Evolutionary conservation across 805 yeast genomes (phyloP), one percentile per base, ranked within the genome.

Genomic region (Saturnispora zaruensis): DNA sequence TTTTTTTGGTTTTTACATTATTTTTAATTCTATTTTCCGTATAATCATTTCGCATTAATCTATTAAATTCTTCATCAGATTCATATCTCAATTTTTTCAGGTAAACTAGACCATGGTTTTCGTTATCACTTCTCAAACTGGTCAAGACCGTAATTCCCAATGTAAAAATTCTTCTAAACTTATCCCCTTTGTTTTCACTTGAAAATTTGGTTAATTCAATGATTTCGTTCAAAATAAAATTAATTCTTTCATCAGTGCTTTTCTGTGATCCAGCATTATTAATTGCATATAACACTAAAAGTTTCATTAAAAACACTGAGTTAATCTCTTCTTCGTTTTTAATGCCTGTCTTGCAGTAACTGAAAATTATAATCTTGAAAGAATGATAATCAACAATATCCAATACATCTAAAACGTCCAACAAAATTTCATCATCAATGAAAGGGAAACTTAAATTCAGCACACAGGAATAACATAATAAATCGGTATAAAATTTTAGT

Each of bases 1-100:
- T 59, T 0, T 81, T 69, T 6, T 67, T 65, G 9, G 75, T 61
- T 5, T 81, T 77, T 11, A 79, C 52, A 0, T 68, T 59, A 7
- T 84, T 77, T 14, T 62, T 59, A 4, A 71, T 59, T 33, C 44
- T 18, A n/a, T 46, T 48, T 21, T 47, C 44, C 48, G 46, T 37
- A 56, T 63, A 16, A 55, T 59, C 46, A 53, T 55, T 24, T 69
- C 68, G 46, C 7, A 49, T 44, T 9, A 79, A 80, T 34, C 50
- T 66, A 41, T 72, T 70, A 40, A 77, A 68, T 45, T 36, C 34
- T 14, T 32, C n/a, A 16, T 41, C 47, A 1, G 41, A 48, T 20
- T 21, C 41, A 16, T 4, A 33, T 18, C 47, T 40, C 13, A 48
- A 18, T 13, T 32, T 26, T 13, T 47, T 40, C 13, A 30, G 14